Evolutionary conservation across 768 basidiomycete species (phyloP), one percentile per base, ranked within the genome.

Genomic region (Multifurca ochricompacta): DNA sequence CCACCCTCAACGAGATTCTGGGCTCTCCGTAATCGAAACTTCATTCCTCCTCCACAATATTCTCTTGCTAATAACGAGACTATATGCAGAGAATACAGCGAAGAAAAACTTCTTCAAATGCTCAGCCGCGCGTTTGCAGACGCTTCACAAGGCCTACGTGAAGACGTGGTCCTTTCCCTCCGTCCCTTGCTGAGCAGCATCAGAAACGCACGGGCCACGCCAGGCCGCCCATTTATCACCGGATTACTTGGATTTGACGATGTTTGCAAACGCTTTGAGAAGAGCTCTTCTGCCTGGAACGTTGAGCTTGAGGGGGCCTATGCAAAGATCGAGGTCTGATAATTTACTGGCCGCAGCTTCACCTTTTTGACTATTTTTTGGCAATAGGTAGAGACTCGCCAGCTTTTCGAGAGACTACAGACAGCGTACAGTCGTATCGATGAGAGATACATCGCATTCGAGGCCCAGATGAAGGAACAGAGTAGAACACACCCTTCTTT

Each of bases 311-410:
- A 41, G 3, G 21, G 16, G 16, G 44, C 55, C 2, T 52, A 51
- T n/a, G 25, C 43, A 16, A 51, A 46, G 32, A 56, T 56, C 23
- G 49, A 56, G 55, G 55, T 56, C n/a, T n/a, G n/a, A n/a, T n/a
- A n/a, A n/a, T 18, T 19, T 32, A 27, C 35, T 6, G 10, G 6
- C 10, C 13, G 9, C 14, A 39, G 23, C 16, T 3, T 25, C 27
- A 23, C 4, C 11, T n/a, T 16, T 16, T 21, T 10, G 6, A 10
- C n/a, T 13, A 16, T 37, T 23, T 34, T 9, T 25, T 42, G 37
- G 25, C 37, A 44, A 16, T 34, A 56, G 54, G 49, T 10, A 4
- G 49, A 51, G 4, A 34, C 40, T 7, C 30, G 18, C 9, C 43
- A 43, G 11, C 28, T 51, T n/a, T 46, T 45, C 25, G 54, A 56